Base-by-base conservation (phyloP, 2,329 filamentous ascomycete species). In the Incumbomyces delicatus region DNA sequence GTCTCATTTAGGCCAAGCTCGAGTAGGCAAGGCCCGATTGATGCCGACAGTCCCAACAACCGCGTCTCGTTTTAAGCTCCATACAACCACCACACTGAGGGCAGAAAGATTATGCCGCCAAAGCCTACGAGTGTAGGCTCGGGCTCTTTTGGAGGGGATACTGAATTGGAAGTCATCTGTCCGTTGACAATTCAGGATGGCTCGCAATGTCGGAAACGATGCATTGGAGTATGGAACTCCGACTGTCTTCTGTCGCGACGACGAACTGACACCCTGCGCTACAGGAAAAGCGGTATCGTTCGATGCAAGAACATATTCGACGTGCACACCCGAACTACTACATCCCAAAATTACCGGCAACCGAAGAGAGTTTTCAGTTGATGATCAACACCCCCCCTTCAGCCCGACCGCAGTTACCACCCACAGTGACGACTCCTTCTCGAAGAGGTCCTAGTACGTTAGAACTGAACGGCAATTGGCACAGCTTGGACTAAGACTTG, bases 241-340 rank as follows among this genome's bases (percentile, higher is more conserved):
- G 13, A 29, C 2, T 11, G 18, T 2, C 16, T 8, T n/a, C 34
- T 32, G 31, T 30, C 52, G 56, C 54, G 50, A 41, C 46, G 54
- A 40, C 32, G 48, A 41, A 66, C 62, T 60, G 60, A 58, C 50
- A 50, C 59, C 51, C 44, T 58, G 42, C 49, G 55, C 57, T 36
- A 65, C 68, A 94, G 87, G 87, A 94, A 73, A 94, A 94, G 70
- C 80, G 87, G 58, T 98, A 89, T 72, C 88, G 92, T 66, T 96
- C 90, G 53, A 96, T 98, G 87, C 92, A 96, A 70, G 92, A 98
- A 77, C 92, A 98, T 64, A 96, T 98, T 61, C 87, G 92, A 60
- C 83, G 92, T 66, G 90, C 92, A 57, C 92, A 98, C 66, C 90
- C 90, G 51, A 88, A 94, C 66, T 85, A 95, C 66, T 96, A 96